These are phyloP conservation scores for Eremochloa ophiuroides DNA, from an alignment of 176 grass and related monocot genomes.

Conservation along the genomic window DNA sequence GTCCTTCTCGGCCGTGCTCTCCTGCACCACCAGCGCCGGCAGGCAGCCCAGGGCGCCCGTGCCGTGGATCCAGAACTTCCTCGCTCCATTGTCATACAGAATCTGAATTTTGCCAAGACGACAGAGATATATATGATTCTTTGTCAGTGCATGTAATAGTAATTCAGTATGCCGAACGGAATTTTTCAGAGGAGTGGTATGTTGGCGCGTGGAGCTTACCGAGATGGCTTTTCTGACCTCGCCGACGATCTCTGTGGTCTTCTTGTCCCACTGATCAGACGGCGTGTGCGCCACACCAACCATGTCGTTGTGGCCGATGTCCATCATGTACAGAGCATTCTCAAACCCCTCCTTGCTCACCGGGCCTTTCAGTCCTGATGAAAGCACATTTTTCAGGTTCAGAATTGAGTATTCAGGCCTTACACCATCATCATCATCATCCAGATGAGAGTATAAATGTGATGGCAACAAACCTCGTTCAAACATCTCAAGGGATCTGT, in stretches of 20 bases:
- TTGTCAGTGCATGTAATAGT: conserved; percentile 16
- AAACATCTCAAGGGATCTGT: conserved; percentile 64
- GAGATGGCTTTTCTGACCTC: conserved; percentile 49
- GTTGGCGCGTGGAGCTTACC: conserved; percentile 11
- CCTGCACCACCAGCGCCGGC: conserved; percentile 56
- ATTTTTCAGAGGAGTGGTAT: not conserved
- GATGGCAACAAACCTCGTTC: conserved; percentile 30
- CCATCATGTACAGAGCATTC: conserved; percentile 71
- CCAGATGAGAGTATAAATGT: not conserved
- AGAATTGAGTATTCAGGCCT: not conserved
- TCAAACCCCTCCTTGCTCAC: conserved; percentile 55
- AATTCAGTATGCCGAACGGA: not conserved
- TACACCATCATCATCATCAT: no score
- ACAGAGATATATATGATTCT: not conserved
- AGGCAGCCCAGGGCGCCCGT: conserved; percentile 74
- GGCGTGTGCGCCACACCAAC: conserved; percentile 29
- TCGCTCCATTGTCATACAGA: conserved; percentile 59
- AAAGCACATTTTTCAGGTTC: not conserved
- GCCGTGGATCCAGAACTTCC: conserved; percentile 82
- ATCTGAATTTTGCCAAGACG: conserved; percentile 28
- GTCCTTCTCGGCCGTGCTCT: conserved; percentile 37
- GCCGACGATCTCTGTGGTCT: conserved; percentile 30
- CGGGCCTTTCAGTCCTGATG: conserved; percentile 51
- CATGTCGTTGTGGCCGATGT: conserved; percentile 85
- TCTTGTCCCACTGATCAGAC: conserved; percentile 36